Evolutionary conservation across 1,284 basidiomycete genomes (phyloP).

Genomic region (Schizopora paradoxa): DNA sequence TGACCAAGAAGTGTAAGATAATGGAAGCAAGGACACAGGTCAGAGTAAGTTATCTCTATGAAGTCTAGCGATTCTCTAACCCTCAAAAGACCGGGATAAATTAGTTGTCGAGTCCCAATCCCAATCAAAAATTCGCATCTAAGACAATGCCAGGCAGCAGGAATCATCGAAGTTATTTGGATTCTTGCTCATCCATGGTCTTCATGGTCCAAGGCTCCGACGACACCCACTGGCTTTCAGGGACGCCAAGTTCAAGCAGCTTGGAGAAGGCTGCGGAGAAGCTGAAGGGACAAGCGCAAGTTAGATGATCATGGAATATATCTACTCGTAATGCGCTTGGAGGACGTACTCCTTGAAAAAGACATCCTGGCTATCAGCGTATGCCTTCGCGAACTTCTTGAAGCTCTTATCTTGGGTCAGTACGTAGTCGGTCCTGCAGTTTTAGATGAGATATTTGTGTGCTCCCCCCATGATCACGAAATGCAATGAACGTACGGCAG

Average conservation of each 20-base stretch:
- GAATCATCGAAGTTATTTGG: conserved; percentile 15
- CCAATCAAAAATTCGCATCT: too few relatives aligned
- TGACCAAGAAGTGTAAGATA: too few relatives aligned
- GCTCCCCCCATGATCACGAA: not conserved
- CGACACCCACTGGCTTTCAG: conserved; percentile 65
- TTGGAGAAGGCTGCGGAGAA: conserved; percentile 74
- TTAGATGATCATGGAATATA: conserved; percentile 2
- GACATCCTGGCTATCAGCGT: conserved; percentile 75
- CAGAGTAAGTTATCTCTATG: too few relatives aligned
- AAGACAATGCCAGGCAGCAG: too few relatives aligned
- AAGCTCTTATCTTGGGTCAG: conserved; percentile 84
- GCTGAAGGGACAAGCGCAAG: conserved; percentile 27
- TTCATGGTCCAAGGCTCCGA: conserved; percentile 71
- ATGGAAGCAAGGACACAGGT: too few relatives aligned
- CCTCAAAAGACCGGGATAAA: too few relatives aligned
- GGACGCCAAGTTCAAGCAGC: conserved; percentile 89
- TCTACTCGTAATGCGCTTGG: not conserved
- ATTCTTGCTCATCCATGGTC: conserved; percentile 53
- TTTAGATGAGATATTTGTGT: not conserved
- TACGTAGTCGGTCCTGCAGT: conserved; percentile 70
- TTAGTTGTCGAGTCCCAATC: too few relatives aligned
- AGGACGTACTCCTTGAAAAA: conserved; percentile 85
- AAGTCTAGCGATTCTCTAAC: too few relatives aligned
- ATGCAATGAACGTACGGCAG: conserved; percentile 57
- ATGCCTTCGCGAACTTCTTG: conserved; percentile 79